A percentile compares a stretch with the other conserved stretches of the same genome.
phyloP scores from a whole-genome alignment of 1,284 basidiomycete species.

The Apiotrichum akiyoshidainum region DNA sequence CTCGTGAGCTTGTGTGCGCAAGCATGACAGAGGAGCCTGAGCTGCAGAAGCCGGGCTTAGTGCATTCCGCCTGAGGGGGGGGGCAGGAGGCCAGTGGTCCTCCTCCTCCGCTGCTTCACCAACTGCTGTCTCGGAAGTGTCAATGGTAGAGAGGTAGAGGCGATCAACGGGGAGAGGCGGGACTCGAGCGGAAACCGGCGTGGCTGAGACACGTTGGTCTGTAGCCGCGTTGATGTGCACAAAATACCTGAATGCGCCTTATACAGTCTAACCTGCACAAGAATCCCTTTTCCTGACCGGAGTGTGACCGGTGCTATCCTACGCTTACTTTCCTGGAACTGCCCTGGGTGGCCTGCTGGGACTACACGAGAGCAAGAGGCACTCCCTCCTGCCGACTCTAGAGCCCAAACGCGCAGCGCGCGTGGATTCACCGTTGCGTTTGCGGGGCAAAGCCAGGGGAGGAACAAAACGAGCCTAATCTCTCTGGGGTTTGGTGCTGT shows the following conservation, averaged over 20 bases:
- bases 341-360: too few species aligned
- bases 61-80: background rate
- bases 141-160: background rate
- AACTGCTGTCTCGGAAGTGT: slow-evolving; percentile 6
- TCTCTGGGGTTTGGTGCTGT: too few species aligned
- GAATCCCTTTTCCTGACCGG: background rate
- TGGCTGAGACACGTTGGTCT: slow-evolving; percentile 22
- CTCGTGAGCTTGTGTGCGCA: background rate
- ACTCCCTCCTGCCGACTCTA: too few species aligned
- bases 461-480: too few species aligned
- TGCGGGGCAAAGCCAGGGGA: too few species aligned
- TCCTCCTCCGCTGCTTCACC: background rate
- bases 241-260: slow-evolving; percentile 4
- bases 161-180: slow-evolving; percentile 17
- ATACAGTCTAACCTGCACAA: slow-evolving; percentile 1
- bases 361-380: too few species aligned
- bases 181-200: slow-evolving; percentile 18
- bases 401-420: too few species aligned
- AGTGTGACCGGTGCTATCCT: background rate
- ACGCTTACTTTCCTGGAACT: too few species aligned
- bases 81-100: background rate
- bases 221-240: slow-evolving; percentile 3
- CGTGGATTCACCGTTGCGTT: too few species aligned
- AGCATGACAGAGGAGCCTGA: background rate
- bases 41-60: background rate